phyloP scores from a whole-genome alignment of 495 filamentous ascomycete genomes.

The Cudoniella acicularis region DNA sequence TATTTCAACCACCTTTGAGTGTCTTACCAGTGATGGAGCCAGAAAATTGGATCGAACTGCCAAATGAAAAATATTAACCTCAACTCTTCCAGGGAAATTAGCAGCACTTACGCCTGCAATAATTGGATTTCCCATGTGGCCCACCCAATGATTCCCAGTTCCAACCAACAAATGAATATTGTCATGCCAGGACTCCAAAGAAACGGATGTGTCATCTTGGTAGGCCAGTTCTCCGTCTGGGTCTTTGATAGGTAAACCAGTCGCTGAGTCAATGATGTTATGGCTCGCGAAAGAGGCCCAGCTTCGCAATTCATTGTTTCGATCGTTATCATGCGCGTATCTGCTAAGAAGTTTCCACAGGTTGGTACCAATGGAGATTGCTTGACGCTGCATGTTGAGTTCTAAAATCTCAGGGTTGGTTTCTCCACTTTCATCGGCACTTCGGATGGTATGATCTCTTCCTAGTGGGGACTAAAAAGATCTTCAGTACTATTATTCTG shows the following conservation, averaged over 20 bases:
- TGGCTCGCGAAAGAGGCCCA: background rate
- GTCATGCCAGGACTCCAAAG: background rate
- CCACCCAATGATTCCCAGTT: background rate
- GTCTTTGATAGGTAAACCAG: background rate
- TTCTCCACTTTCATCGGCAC: background rate
- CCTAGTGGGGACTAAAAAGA: background rate
- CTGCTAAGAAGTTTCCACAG: background rate
- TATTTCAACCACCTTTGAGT: background rate
- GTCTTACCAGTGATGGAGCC: background rate
- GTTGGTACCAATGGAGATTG: background rate
- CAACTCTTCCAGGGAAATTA: background rate
- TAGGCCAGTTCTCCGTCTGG: background rate
- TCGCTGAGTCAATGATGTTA: background rate
- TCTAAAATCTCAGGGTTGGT: background rate
- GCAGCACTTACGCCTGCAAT: background rate
- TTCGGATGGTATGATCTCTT: background rate
- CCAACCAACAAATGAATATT: background rate
- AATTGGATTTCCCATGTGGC: background rate
- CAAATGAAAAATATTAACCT: background rate
- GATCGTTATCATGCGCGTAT: background rate
- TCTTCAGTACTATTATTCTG: background rate
- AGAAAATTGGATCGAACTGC: background rate
- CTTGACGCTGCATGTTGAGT: background rate
- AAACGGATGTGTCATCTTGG: background rate
- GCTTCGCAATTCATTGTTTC: background rate